These are phyloP conservation scores for Dichotomocladium elegans DNA, from an alignment of 371 early-diverging fungal species.

Conservation along the genomic window DNA sequence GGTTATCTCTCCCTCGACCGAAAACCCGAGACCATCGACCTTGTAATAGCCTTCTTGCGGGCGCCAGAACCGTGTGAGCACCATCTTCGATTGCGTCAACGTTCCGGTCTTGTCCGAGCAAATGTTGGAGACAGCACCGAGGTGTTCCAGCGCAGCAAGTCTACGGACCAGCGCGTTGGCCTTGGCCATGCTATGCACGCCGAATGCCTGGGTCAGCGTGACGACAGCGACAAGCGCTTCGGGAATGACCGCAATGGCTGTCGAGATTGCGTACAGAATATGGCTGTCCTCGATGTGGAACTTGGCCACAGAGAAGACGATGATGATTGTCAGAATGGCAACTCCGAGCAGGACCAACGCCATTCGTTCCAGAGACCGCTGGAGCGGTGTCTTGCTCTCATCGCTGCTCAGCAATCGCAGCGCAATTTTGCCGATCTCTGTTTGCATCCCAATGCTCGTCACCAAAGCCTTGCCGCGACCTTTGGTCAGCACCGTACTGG, in stretches of 20 bases:
- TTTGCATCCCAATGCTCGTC: conserved; percentile 77
- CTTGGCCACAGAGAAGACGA: conserved; percentile 49
- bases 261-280: conserved; percentile 72
- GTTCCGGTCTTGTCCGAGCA: conserved; percentile 97
- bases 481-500: conserved; percentile 54
- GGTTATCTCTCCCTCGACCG: conserved; percentile 31
- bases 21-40: conserved; percentile 59
- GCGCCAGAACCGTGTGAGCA: conserved; percentile 70
- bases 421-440: conserved; percentile 92
- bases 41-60: conserved; percentile 61
- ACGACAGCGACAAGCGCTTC: conserved; percentile 93
- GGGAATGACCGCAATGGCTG: conserved; percentile 93
- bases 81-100: conserved; percentile 92
- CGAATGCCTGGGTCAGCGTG: conserved; percentile 88
- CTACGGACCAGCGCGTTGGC: conserved; percentile 85
- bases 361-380: conserved; percentile 63
- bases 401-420: conserved; percentile 72
- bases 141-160: conserved; percentile 83
- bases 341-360: conserved; percentile 55
- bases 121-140: conserved; percentile 89
- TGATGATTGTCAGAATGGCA: conserved; percentile 45
- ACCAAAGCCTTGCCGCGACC: conserved; percentile 68
- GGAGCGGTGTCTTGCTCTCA: conserved; percentile 66
- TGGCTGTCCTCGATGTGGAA: conserved; percentile 60
- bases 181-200: conserved; percentile 87